Evolutionary conservation across 2,329 filamentous ascomycete genomes (phyloP).

Genomic region (Colletotrichum spaethianum): DNA sequence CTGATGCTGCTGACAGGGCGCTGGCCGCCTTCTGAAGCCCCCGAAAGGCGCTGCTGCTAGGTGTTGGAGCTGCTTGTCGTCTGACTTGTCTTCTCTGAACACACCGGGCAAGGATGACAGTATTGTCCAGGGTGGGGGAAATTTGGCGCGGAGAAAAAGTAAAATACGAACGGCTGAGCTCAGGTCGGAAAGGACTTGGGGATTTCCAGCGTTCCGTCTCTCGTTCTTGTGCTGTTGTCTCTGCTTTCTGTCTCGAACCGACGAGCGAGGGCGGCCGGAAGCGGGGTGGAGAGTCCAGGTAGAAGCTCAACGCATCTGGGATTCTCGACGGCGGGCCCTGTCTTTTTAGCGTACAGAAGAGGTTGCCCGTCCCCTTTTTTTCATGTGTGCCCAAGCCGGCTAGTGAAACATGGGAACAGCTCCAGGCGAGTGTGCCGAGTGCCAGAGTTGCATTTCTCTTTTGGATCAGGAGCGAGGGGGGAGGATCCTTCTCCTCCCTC

Average conservation of each 20-base stretch:
- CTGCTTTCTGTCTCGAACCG: slow-evolving; percentile 13
- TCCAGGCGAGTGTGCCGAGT: slow-evolving; percentile 20
- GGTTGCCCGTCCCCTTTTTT: slow-evolving; percentile 34
- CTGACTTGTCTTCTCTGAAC: slow-evolving; percentile 20
- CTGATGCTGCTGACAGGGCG: slow-evolving; percentile 27
- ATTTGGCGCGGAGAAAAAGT: slow-evolving; percentile 11
- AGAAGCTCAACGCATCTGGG: slow-evolving; percentile 38
- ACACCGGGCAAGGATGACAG: slow-evolving; percentile 20
- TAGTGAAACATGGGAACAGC: slow-evolving; percentile 39
- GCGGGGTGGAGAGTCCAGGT: slow-evolving; percentile 37
- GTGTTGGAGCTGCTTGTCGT: slow-evolving; percentile 20
- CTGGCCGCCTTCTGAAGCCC: slow-evolving; percentile 25
- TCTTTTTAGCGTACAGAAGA: slow-evolving; percentile 41
- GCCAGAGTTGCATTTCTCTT: slow-evolving; percentile 36
- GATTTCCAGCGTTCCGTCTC: background rate
- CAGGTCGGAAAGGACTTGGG: slow-evolving; percentile 16
- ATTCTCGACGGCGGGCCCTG: slow-evolving; percentile 39
- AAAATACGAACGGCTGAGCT: background rate
- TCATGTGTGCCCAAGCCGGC: slow-evolving; percentile 24
- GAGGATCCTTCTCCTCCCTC: slow-evolving; percentile 2
- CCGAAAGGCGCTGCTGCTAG: slow-evolving; percentile 6
- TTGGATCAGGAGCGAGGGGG: slow-evolving; percentile 26
- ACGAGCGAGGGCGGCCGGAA: slow-evolving; percentile 33
- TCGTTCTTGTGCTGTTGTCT: slow-evolving; percentile 11
- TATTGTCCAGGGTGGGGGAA: background rate